Percentiles rank a stretch among this genome's conserved stretches.
Evolutionary conservation across 768 basidiomycete genomes (phyloP).

Genomic region (Termitomyces sp.): DNA sequence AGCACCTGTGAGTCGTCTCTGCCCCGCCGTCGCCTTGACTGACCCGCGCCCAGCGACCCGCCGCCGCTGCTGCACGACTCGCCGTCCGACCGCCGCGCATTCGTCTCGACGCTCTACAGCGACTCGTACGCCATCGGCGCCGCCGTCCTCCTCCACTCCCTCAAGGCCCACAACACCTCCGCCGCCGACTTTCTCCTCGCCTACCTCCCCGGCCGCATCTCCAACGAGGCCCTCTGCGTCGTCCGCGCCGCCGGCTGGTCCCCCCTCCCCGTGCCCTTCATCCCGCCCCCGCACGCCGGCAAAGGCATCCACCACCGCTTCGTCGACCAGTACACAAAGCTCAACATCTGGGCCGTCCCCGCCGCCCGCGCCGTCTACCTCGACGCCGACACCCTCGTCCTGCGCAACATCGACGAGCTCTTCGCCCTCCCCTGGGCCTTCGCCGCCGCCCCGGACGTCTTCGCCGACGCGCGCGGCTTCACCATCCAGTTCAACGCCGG

Average conservation of each 20-base stretch:
- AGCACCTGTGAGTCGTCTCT: slow-evolving; percentile 16
- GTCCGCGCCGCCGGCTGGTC: slow-evolving; percentile 33
- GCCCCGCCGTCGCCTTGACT: no score
- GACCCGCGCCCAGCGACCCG: slow-evolving; percentile 7
- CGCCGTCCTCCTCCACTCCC: slow-evolving; percentile 23
- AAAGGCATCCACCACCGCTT: slow-evolving; percentile 29
- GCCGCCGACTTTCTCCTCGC: slow-evolving; percentile 19
- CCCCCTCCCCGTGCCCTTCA: slow-evolving; percentile 25
- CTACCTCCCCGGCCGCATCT: slow-evolving; percentile 27
- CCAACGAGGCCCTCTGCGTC: slow-evolving; percentile 32
- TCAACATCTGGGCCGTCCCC: slow-evolving; percentile 34
- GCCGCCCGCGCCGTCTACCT: slow-evolving; percentile 32
- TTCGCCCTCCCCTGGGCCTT: slow-evolving; percentile 34
- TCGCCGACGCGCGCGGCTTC: slow-evolving; percentile 24
- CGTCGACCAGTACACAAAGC: slow-evolving; percentile 38
- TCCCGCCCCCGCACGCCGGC: slow-evolving; percentile 32
- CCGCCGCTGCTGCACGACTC: slow-evolving; percentile 9
- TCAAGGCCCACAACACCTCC: slow-evolving; percentile 17
- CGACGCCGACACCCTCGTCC: slow-evolving; percentile 38
- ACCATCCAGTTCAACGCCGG: slow-evolving; percentile 34
- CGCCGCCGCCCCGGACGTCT: slow-evolving; percentile 37
- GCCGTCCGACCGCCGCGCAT: slow-evolving; percentile 7
- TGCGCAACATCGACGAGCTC: slow-evolving; percentile 38
- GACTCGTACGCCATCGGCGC: slow-evolving; percentile 23
- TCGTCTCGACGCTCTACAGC: slow-evolving; percentile 23